phyloP scores from a whole-genome alignment of 1,284 basidiomycete genomes.

The Spongiforma sp. region DNA sequence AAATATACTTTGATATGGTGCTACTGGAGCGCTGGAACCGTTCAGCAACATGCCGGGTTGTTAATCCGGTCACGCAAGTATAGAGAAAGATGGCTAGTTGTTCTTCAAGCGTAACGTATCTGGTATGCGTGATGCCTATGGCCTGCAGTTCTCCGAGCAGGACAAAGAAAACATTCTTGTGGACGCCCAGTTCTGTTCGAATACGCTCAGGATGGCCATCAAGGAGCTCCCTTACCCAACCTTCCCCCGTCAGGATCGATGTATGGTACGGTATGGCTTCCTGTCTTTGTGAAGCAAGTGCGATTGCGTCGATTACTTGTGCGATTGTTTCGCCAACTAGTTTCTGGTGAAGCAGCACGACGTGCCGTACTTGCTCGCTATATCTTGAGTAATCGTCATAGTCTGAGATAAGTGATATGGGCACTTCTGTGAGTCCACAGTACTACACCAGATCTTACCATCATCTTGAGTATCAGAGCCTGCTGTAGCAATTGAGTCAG shows the following conservation, averaged over 20 bases:
- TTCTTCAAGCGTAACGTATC: constrained; percentile 14
- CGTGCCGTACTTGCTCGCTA: too few relatives aligned
- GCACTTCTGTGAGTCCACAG: too few relatives aligned
- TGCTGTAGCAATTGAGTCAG: too few relatives aligned
- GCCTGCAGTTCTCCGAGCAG: neutral
- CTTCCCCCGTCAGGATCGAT: constrained; percentile 18
- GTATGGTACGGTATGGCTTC: constrained; percentile 15
- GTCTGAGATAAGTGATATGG: too few relatives aligned
- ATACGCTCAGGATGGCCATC: constrained; percentile 24
- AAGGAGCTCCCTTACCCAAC: constrained; percentile 24
- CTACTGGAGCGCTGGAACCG: constrained; percentile 25
- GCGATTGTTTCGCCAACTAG: too few relatives aligned
- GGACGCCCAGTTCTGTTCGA: constrained; percentile 18
- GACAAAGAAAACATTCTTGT: constrained; percentile 2
- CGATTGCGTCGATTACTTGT: neutral
- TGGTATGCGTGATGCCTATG: constrained; percentile 1
- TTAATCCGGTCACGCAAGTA: constrained; percentile 13
- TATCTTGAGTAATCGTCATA: too few relatives aligned
- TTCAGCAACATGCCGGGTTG: constrained; percentile 15
- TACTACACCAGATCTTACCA: too few relatives aligned
- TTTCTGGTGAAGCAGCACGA: too few relatives aligned
- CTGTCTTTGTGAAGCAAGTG: neutral
- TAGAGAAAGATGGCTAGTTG: constrained; percentile 27
- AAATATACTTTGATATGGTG: constrained; percentile 19
- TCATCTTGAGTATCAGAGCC: too few relatives aligned